phyloP scores from a whole-genome alignment of 257 asterid genomes.

The Fraxinus pennsylvanica region DNA sequence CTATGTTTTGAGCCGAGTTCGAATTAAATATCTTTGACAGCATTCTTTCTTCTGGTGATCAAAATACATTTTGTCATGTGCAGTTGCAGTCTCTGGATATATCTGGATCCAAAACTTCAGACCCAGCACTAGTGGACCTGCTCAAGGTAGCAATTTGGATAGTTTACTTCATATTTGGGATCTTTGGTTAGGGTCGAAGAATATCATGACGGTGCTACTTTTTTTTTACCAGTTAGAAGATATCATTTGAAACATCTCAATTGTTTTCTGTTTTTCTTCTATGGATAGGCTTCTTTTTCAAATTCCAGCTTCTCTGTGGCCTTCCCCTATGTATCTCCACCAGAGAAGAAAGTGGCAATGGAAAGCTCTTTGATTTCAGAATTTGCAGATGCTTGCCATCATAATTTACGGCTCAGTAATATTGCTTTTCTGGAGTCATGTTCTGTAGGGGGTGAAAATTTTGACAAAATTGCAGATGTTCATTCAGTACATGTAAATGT shows the following conservation, averaged over 20 bases:
- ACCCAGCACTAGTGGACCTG: constrained; percentile 63
- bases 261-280: constrained; percentile 28
- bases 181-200: constrained; percentile 21
- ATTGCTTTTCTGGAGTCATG: constrained; percentile 72
- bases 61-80: constrained; percentile 24
- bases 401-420: constrained; percentile 44
- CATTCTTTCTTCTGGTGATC: constrained; percentile 26
- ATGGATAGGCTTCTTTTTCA: constrained; percentile 62
- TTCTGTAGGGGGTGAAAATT: constrained; percentile 62
- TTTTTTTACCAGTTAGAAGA: neutral
- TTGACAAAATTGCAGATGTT: constrained; percentile 56
- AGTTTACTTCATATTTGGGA: constrained; percentile 6
- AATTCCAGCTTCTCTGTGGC: constrained; percentile 83
- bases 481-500: constrained; percentile 67
- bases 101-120: constrained; percentile 57
- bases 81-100: constrained; percentile 73
- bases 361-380: constrained; percentile 77
- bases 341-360: constrained; percentile 57
- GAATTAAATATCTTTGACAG: constrained; percentile 8
- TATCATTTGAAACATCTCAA: constrained; percentile 16
- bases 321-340: constrained; percentile 74
- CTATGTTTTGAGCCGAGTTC: neutral
- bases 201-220: neutral
- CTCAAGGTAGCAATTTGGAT: constrained; percentile 64
- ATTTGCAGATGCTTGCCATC: constrained; percentile 67